These are phyloP conservation scores for Globisporangium iwayamae DNA, from an alignment of 352 stramenopile genomes.

Conservation along the genomic window DNA sequence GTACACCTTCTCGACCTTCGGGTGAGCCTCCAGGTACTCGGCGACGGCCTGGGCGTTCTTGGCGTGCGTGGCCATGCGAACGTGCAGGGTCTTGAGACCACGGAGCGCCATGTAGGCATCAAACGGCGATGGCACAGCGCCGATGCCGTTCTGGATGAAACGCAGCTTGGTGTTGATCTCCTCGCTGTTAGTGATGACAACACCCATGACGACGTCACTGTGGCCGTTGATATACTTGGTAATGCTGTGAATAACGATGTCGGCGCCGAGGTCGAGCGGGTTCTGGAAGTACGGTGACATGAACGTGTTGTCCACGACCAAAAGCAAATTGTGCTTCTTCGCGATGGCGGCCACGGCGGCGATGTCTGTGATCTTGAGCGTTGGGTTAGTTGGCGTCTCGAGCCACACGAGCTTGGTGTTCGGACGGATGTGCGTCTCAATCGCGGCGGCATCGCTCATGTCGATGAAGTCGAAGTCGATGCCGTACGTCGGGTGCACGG, in stretches of 20 bases:
- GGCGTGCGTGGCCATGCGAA: constrained; percentile 93
- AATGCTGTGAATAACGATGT: constrained; percentile 92
- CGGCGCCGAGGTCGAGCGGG: constrained; percentile 87
- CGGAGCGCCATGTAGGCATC: constrained; percentile 93
- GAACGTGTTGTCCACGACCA: constrained; percentile 95
- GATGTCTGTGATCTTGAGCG: constrained; percentile 94
- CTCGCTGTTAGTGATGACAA: constrained; percentile 89
- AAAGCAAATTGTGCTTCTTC: constrained; percentile 85
- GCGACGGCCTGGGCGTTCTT: constrained; percentile 93
- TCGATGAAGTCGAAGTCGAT: constrained; percentile 95
- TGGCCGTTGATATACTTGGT: constrained; percentile 97
- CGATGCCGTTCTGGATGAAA: constrained; percentile 93
- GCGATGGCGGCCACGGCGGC: constrained; percentile 87
- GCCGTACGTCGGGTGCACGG: constrained; percentile 86
- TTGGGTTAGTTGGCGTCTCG: constrained; percentile 93
- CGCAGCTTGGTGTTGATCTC: constrained; percentile 93
- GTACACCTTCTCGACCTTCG: constrained; percentile 88
- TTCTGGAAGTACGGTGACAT: constrained; percentile 92
- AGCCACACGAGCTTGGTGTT: constrained; percentile 94
- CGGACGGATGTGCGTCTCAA: constrained; percentile 77
- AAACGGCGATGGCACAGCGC: constrained; percentile 90
- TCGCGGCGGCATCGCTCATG: constrained; percentile 81
- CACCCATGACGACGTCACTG: constrained; percentile 92
- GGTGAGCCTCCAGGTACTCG: constrained; percentile 86
- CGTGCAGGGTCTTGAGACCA: constrained; percentile 93